A percentile compares a stretch with the other conserved stretches of the same genome.
Conservation (phyloP, 371 early-diverging fungal species). For the Mucor lusitanicus region DNA sequence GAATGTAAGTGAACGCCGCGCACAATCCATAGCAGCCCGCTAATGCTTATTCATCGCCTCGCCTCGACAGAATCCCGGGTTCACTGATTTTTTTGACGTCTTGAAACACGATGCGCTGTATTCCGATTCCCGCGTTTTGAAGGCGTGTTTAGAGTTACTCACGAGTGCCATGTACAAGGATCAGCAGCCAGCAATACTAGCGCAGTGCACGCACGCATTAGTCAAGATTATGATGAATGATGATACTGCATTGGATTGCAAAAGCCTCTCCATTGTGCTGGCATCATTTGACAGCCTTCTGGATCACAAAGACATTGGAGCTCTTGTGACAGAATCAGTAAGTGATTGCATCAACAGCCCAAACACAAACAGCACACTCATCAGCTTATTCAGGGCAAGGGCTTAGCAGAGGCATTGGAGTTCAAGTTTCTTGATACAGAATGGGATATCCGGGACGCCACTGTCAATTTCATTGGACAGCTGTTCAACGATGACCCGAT, state of each 20-base stretch:
- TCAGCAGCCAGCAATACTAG: conserved; percentile 12
- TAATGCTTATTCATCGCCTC: background rate
- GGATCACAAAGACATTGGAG: conserved; percentile 24
- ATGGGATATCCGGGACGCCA: conserved; percentile 65
- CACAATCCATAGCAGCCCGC: background rate
- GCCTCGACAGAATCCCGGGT: background rate
- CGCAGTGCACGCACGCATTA: conserved; percentile 33
- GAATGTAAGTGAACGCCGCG: background rate
- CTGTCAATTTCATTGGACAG: conserved; percentile 54
- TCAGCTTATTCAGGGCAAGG: background rate
- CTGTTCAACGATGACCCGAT: conserved; percentile 36
- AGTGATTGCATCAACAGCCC: background rate
- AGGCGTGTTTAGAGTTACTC: conserved; percentile 39
- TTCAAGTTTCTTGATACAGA: conserved; percentile 52
- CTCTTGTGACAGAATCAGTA: conserved; percentile 7
- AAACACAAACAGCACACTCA: background rate
- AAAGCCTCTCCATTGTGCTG: conserved; percentile 42
- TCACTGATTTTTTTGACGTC: conserved; percentile 32
- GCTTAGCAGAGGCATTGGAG: conserved; percentile 38
- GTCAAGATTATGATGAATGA: conserved; percentile 35
- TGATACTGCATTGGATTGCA: conserved; percentile 27
- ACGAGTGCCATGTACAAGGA: conserved; percentile 31
- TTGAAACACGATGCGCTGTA: conserved; percentile 29
- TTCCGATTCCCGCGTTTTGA: conserved; percentile 52
- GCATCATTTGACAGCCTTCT: conserved; percentile 48